Percentiles rank a stretch among this genome's conserved stretches.
These are phyloP conservation scores for Podaxis pistillaris DNA, from an alignment of 768 basidiomycete genomes.

Conservation along the genomic window DNA sequence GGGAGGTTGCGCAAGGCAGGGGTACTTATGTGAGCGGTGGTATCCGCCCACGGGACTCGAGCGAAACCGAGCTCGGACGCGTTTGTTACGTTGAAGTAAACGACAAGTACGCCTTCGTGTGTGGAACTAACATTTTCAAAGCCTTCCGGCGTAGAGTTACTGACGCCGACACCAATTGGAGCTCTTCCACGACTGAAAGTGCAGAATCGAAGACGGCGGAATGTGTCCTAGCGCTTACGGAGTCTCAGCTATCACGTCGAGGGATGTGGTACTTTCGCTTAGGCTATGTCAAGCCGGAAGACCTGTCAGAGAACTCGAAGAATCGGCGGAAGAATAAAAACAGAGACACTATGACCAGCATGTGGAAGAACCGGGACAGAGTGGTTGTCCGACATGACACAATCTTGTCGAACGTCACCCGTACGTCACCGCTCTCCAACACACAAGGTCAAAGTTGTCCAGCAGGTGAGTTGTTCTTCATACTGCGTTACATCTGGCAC, in stretches of 20 bases:
- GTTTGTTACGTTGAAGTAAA: conserved; percentile 9
- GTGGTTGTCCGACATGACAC: not conserved
- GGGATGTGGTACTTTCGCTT: conserved; percentile 1
- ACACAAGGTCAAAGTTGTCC: not conserved
- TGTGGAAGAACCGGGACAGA: not conserved
- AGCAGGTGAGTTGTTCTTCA: not conserved
- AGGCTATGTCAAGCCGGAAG: not conserved
- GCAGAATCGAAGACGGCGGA: not conserved
- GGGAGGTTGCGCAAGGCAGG: not conserved
- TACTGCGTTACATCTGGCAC: not conserved
- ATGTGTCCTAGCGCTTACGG: conserved; percentile 1
- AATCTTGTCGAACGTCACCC: not conserved
- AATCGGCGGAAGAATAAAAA: not conserved
- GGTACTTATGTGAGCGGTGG: no score
- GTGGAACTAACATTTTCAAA: conserved; percentile 1
- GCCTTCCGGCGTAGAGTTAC: not conserved
- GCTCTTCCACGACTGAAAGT: not conserved
- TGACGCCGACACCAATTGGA: no score
- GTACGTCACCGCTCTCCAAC: not conserved
- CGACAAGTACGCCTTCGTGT: conserved; percentile 3
- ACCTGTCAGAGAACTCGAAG: not conserved
- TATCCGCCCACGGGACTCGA: not conserved
- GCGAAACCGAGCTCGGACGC: not conserved
- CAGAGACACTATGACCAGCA: not conserved
- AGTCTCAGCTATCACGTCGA: not conserved